phyloP scores from a whole-genome alignment of 805 yeast species.

The Cyberlindnera lachancei region DNA sequence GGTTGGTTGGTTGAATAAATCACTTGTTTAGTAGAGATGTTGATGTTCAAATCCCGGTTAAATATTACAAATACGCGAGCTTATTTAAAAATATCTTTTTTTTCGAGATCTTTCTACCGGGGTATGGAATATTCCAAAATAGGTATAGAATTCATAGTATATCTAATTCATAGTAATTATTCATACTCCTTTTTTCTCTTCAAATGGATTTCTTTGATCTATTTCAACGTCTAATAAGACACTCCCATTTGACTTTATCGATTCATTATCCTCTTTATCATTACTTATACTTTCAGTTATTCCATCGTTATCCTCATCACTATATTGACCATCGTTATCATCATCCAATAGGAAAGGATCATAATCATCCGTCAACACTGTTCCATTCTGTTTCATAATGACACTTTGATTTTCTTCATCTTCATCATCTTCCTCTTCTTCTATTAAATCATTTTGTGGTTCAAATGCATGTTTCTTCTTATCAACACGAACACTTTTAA shows the following conservation, averaged over 20 bases:
- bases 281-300: no score
- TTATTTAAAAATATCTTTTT: no score
- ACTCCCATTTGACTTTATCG: conserved; percentile 16
- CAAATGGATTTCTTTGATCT: conserved; percentile 15
- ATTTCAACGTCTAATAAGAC: conserved; percentile 21
- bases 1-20: neutral
- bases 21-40: no score
- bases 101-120: no score
- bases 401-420: conserved; percentile 5
- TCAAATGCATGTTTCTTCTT: conserved; percentile 6
- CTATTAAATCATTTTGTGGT: conserved; percentile 11
- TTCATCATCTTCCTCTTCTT: conserved; percentile 15
- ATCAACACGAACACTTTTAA: conserved; percentile 16
- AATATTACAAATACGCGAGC: no score
- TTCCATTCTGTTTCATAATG: conserved; percentile 4
- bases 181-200: no score
- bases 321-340: conserved; percentile 14
- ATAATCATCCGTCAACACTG: conserved; percentile 9
- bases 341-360: conserved; percentile 24
- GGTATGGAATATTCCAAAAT: no score
- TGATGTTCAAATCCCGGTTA: no score
- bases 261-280: conserved; percentile 4
- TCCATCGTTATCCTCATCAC: no score
- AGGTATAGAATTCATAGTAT: no score
- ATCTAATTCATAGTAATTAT: no score